Conservation (phyloP, 495 filamentous ascomycete genomes). For the Stereocaulon alpinum region DNA sequence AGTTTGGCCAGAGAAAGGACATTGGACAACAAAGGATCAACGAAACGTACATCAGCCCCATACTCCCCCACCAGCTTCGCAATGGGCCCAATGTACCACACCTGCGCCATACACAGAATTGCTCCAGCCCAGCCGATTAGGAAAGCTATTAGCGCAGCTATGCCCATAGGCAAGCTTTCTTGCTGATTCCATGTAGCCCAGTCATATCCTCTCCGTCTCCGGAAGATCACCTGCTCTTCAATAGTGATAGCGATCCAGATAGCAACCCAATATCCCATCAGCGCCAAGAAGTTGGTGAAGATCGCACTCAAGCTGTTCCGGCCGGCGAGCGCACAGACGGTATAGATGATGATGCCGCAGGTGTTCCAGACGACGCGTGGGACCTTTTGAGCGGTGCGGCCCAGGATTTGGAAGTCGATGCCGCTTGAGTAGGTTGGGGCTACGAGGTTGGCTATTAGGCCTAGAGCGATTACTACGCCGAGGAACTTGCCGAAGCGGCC, state of each 20-base stretch:
- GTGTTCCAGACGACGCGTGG: slow-evolving; percentile 57
- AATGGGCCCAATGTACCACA: slow-evolving; percentile 57
- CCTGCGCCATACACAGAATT: slow-evolving; percentile 60
- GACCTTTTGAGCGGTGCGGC: slow-evolving; percentile 43
- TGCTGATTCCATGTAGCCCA: slow-evolving; percentile 53
- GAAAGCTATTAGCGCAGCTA: slow-evolving; percentile 53
- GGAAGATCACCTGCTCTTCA: slow-evolving; percentile 57
- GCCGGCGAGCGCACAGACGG: slow-evolving; percentile 54
- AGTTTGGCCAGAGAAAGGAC: neutral
- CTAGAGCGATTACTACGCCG: slow-evolving; percentile 58
- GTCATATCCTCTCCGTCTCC: slow-evolving; percentile 39
- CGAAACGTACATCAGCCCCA: slow-evolving; percentile 44
- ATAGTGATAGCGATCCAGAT: slow-evolving; percentile 55
- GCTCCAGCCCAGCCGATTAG: slow-evolving; percentile 61
- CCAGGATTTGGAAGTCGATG: slow-evolving; percentile 59
- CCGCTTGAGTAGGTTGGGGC: slow-evolving; percentile 59
- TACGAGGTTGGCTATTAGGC: slow-evolving; percentile 61
- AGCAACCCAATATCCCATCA: slow-evolving; percentile 67
- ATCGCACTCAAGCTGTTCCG: slow-evolving; percentile 50
- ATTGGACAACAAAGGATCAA: too few species aligned
- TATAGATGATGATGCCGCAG: slow-evolving; percentile 47
- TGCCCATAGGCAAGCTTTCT: slow-evolving; percentile 48
- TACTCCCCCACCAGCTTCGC: slow-evolving; percentile 42
- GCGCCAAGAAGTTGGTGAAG: slow-evolving; percentile 60
- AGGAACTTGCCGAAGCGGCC: slow-evolving; percentile 64